A percentile compares a stretch with the other conserved stretches of the same genome.
These are phyloP conservation scores for Backusella parvicylindrica DNA, from an alignment of 192 early-diverging fungal genomes.

Conservation along the genomic window DNA sequence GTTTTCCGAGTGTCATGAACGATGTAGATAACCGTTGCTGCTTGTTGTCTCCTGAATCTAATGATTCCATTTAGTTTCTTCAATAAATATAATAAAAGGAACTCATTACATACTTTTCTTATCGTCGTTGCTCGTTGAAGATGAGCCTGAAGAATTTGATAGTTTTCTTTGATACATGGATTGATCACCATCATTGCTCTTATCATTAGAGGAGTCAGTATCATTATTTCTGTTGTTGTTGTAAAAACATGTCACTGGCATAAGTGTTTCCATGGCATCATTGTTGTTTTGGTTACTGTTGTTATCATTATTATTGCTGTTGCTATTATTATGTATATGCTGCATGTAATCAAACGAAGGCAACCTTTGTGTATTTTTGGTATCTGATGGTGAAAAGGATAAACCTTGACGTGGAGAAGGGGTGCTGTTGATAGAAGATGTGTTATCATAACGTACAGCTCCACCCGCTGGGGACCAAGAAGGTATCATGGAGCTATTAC, in stretches of 20 bases:
- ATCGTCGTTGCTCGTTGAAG: not conserved
- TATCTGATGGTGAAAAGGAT: not conserved
- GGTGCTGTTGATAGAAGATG: not conserved
- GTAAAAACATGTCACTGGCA: not conserved
- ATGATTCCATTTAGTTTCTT: not conserved
- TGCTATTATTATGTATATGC: not conserved
- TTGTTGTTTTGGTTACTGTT: not conserved
- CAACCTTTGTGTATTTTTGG: not conserved
- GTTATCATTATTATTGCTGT: not conserved
- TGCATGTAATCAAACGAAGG: not conserved
- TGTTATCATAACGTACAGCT: not conserved
- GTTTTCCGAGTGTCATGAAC: conserved; percentile 9
- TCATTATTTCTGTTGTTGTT: not conserved
- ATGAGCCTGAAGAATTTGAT: not conserved
- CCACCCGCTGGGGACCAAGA: not conserved
- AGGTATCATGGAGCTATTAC: not conserved
- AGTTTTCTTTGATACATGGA: not conserved
- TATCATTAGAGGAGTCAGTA: not conserved
- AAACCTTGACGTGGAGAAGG: not conserved
- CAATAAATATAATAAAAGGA: not conserved
- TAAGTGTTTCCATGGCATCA: not conserved
- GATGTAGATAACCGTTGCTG: not conserved
- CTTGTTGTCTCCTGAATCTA: not conserved
- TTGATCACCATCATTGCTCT: not conserved
- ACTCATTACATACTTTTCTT: not conserved